Evolutionary conservation across 257 asterid species (phyloP).

Genomic region (Ballota nigra): DNA sequence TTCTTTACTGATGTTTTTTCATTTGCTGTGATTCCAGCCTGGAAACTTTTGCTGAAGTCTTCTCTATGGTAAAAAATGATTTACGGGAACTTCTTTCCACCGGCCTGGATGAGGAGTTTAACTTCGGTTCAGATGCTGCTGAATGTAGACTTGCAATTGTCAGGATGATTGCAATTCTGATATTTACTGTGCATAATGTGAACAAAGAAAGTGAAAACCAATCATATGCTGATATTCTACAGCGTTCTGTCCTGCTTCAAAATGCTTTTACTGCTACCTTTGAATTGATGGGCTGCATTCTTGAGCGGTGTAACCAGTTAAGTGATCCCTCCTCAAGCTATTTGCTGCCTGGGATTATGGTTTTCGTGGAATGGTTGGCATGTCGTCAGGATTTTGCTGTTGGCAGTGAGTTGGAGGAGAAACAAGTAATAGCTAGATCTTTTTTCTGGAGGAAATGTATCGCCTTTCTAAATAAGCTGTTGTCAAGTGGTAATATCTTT

Average conservation of each 20-base stretch:
- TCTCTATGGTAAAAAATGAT: constrained; percentile 61
- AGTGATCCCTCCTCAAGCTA: constrained; percentile 73
- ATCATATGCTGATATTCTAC: constrained; percentile 90
- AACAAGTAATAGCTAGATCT: constrained; percentile 60
- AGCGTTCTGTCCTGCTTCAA: constrained; percentile 84
- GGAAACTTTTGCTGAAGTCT: constrained; percentile 83
- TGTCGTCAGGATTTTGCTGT: constrained; percentile 72
- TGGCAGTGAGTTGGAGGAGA: constrained; percentile 74
- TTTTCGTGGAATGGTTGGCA: constrained; percentile 94
- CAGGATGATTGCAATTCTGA: constrained; percentile 72
- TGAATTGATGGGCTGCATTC: constrained; percentile 74
- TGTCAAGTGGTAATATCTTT: constrained; percentile 52
- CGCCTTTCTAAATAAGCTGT: constrained; percentile 63
- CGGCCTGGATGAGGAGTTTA: constrained; percentile 63
- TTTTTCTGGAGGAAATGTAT: constrained; percentile 76
- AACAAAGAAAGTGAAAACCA: constrained; percentile 72
- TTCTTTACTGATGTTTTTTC: constrained; percentile 14
- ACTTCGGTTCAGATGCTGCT: constrained; percentile 64
- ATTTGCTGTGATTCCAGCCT: constrained; percentile 52
- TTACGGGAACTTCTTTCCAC: constrained; percentile 69
- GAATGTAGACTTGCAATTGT: constrained; percentile 68
- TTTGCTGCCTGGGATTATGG: constrained; percentile 83
- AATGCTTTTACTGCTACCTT: constrained; percentile 76
- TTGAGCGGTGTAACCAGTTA: constrained; percentile 76
- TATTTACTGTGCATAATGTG: constrained; percentile 83